These are phyloP conservation scores for Mycena rebaudengoi DNA, from an alignment of 768 basidiomycete genomes.

Conservation along the genomic window DNA sequence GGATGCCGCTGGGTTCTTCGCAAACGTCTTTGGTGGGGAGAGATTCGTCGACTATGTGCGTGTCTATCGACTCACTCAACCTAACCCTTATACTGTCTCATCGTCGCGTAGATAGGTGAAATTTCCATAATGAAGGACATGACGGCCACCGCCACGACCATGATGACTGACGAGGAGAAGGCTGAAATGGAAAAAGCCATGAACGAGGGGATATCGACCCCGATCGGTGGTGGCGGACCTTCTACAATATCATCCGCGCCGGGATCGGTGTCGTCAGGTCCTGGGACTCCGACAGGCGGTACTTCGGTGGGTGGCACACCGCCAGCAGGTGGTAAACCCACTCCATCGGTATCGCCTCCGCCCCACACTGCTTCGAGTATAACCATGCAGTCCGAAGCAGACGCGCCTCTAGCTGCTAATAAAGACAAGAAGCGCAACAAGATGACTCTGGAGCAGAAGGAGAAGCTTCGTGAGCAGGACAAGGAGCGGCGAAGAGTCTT, in stretches of 20 bases:
- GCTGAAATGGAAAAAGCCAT: slow-evolving; percentile 84
- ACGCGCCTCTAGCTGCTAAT: slow-evolving; percentile 24
- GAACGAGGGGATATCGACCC: slow-evolving; percentile 47
- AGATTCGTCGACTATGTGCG: slow-evolving; percentile 89
- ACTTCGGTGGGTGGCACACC: too few species aligned
- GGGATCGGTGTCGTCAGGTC: too few species aligned
- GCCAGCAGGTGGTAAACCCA: slow-evolving; percentile 1
- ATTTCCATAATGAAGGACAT: slow-evolving; percentile 96
- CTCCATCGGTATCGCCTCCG: slow-evolving; percentile 20
- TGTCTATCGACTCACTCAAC: slow-evolving; percentile 25
- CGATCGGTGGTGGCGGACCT: slow-evolving; percentile 23
- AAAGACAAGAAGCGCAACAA: slow-evolving; percentile 58
- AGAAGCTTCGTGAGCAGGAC: slow-evolving; percentile 85
- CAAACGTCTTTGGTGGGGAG: slow-evolving; percentile 95
- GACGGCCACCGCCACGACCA: slow-evolving; percentile 83
- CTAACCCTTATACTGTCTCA: too few species aligned
- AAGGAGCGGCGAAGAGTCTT: slow-evolving; percentile 81
- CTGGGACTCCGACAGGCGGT: too few species aligned
- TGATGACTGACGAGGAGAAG: slow-evolving; percentile 94
- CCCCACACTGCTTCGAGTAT: slow-evolving; percentile 21
- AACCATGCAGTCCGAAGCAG: slow-evolving; percentile 28
- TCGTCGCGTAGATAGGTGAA: slow-evolving; percentile 86
- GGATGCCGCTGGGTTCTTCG: slow-evolving; percentile 95
- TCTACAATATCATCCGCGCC: slow-evolving; percentile 16
- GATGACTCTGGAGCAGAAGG: slow-evolving; percentile 83